Conservation (phyloP, 331 rosid species). For the Cucumis variabilis region DNA sequence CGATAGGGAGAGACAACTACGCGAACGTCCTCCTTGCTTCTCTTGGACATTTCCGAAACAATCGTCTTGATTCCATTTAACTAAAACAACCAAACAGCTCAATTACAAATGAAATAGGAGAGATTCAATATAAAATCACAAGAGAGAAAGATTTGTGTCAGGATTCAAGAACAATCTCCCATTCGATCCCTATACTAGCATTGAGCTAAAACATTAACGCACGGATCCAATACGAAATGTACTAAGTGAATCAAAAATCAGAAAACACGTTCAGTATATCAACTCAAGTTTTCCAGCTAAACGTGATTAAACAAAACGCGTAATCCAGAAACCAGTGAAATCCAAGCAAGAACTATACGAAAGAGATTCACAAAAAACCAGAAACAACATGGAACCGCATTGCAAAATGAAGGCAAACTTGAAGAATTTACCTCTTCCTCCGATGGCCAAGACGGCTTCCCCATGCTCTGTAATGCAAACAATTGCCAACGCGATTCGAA, state of each 20-base stretch:
- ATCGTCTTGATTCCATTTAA: slow-evolving; percentile 52
- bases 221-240: not conserved
- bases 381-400: not conserved
- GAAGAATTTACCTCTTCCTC: slow-evolving; percentile 46
- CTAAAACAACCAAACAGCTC: slow-evolving; percentile 48
- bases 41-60: slow-evolving; percentile 70
- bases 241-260: not conserved
- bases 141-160: not conserved
- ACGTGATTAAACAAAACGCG: not conserved
- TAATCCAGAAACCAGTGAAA: not conserved
- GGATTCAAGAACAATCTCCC: not conserved
- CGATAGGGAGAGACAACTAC: slow-evolving; percentile 94
- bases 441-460: slow-evolving; percentile 52
- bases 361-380: not conserved
- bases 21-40: slow-evolving; percentile 61
- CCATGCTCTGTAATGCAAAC: slow-evolving; percentile 38
- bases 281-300: not conserved
- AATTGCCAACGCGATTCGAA: not conserved
- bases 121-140: not conserved
- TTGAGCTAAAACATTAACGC: not conserved
- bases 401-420: not conserved
- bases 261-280: not conserved
- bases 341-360: not conserved
- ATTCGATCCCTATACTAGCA: not conserved
- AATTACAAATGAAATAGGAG: slow-evolving; percentile 13